Percentiles rank a stretch among this genome's conserved stretches.
Evolutionary conservation across 345 rosid species (phyloP).

Genomic region (Aquilaria malaccensis): DNA sequence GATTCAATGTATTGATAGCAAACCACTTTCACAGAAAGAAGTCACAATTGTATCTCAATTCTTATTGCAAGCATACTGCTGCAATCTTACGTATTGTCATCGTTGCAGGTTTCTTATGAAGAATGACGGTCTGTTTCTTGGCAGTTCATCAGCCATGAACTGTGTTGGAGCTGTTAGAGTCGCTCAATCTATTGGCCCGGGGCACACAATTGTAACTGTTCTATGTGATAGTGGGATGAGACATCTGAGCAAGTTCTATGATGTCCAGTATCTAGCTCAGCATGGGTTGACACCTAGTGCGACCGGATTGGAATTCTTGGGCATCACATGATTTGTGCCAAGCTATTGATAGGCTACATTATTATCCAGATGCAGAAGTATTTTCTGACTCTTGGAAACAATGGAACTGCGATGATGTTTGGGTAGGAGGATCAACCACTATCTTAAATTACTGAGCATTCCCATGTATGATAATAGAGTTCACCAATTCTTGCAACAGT

Average conservation of each 20-base stretch:
- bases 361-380: too few species aligned
- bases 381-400: too few species aligned
- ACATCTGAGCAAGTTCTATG: conserved; percentile 85
- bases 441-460: too few species aligned
- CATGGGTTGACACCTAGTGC: conserved; percentile 66
- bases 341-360: neutral
- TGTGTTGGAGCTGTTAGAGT: conserved; percentile 87
- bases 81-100: neutral
- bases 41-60: neutral
- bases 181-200: conserved; percentile 81
- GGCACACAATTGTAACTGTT: conserved; percentile 82
- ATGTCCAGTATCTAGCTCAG: conserved; percentile 48
- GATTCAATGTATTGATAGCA: neutral
- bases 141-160: conserved; percentile 97
- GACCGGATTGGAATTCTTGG: conserved; percentile 60
- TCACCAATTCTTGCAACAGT: too few species aligned
- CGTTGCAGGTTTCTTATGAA: conserved; percentile 65
- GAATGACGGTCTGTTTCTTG: conserved; percentile 90
- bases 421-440: too few species aligned
- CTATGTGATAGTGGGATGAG: conserved; percentile 94
- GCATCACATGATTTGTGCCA: conserved; percentile 25
- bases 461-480: too few species aligned
- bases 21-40: neutral
- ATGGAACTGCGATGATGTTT: too few species aligned
- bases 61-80: neutral